These are phyloP conservation scores for Exophiala lecanii-corni DNA, from an alignment of 2,329 filamentous ascomycete genomes.

Conservation along the genomic window DNA sequence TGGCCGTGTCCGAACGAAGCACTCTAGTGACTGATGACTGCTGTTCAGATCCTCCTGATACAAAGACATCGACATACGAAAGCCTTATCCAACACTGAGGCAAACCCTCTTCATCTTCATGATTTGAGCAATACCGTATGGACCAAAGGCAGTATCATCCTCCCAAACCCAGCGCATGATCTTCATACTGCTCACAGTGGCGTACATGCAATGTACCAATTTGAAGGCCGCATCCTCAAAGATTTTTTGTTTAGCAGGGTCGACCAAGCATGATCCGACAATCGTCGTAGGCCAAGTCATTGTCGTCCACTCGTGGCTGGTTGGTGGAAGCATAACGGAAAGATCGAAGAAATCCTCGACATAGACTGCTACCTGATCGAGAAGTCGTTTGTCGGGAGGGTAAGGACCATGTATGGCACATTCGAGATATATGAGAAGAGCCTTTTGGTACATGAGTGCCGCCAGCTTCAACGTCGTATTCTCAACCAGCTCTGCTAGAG, in stretches of 20 bases:
- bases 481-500: not conserved
- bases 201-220: not conserved
- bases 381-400: not conserved
- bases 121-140: not conserved
- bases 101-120: not conserved
- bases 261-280: not conserved
- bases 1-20: too few relatives aligned
- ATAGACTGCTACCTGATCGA: not conserved
- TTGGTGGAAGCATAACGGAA: not conserved
- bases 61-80: too few relatives aligned
- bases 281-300: not conserved
- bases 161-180: not conserved
- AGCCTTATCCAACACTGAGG: not conserved
- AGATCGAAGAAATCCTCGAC: not conserved
- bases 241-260: not conserved
- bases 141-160: conserved; percentile 1
- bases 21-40: too few relatives aligned
- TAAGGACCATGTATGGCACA: conserved; percentile 1
- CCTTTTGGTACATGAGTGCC: conserved; percentile 1
- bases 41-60: too few relatives aligned
- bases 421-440: not conserved
- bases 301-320: conserved; percentile 1
- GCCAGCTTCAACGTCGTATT: not conserved
- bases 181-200: not conserved
- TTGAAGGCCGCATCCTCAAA: not conserved